A percentile compares a stretch with the other conserved stretches of the same genome.
Evolutionary conservation across 1,284 basidiomycete species (phyloP).

Genomic region (Cryptococcus sp.): DNA sequence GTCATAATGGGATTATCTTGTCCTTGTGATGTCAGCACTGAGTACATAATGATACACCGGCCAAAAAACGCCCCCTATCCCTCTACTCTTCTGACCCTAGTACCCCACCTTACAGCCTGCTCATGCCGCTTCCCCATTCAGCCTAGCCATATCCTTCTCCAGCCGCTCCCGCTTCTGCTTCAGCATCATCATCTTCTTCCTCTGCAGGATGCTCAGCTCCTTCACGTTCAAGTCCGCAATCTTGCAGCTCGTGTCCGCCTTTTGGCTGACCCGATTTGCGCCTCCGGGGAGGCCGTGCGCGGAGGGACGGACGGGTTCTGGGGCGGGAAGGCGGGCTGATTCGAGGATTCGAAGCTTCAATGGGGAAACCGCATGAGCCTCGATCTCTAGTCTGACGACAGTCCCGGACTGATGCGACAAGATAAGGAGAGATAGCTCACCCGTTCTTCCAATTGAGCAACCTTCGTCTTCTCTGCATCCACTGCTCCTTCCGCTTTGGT

Average conservation of each 20-base stretch:
- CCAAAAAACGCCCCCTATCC: neutral
- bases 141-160: constrained; percentile 38
- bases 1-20: no score
- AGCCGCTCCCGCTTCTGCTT: constrained; percentile 40
- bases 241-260: constrained; percentile 11
- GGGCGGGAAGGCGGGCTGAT: constrained; percentile 16
- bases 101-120: neutral
- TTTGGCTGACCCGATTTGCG: neutral
- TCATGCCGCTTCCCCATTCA: constrained; percentile 11
- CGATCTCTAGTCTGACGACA: neutral
- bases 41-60: no score
- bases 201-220: constrained; percentile 35
- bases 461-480: constrained; percentile 19
- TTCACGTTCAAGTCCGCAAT: constrained; percentile 35
- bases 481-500: constrained; percentile 33
- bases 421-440: constrained; percentile 16
- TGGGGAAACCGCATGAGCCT: neutral
- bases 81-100: neutral
- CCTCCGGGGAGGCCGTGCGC: neutral
- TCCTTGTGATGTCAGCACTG: no score
- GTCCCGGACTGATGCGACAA: no score
- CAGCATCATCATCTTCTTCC: constrained; percentile 40
- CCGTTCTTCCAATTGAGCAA: constrained; percentile 37
- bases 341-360: constrained; percentile 22
- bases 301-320: neutral